A percentile compares a stretch with the other conserved stretches of the same genome.
Evolutionary conservation across 2,329 filamentous ascomycete genomes (phyloP).

Genomic region (Verticillium alfalfae): DNA sequence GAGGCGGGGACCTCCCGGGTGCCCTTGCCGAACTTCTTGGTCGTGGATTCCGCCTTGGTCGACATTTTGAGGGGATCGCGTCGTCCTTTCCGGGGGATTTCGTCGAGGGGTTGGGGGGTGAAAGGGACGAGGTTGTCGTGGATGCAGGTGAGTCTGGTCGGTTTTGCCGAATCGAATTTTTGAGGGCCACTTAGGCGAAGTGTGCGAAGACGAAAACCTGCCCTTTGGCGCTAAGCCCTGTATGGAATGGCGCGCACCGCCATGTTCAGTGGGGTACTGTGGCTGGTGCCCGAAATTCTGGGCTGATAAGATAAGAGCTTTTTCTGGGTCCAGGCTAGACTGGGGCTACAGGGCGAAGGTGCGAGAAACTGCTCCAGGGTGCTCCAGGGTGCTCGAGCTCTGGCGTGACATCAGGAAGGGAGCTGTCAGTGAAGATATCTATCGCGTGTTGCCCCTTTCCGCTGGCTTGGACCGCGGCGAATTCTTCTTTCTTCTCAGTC

Average conservation of each 20-base stretch:
- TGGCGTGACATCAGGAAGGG: slow-evolving; percentile 4
- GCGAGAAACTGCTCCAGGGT: slow-evolving; percentile 29
- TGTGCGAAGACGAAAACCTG: not conserved
- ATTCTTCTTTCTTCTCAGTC: not conserved
- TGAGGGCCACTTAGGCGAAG: slow-evolving; percentile 17
- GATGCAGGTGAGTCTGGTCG: not conserved
- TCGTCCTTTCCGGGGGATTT: slow-evolving; percentile 4
- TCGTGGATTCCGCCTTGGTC: slow-evolving; percentile 64
- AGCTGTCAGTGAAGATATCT: not conserved
- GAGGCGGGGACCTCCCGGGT: slow-evolving; percentile 83
- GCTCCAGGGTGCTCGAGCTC: slow-evolving; percentile 13
- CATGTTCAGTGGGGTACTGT: slow-evolving; percentile 21
- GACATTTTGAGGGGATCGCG: slow-evolving; percentile 51
- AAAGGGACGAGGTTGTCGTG: not conserved
- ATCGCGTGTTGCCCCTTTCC: not conserved
- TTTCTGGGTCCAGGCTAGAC: not conserved
- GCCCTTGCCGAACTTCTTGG: slow-evolving; percentile 97
- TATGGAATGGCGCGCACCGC: slow-evolving; percentile 1
- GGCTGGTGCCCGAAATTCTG: slow-evolving; percentile 7
- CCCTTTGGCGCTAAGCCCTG: not conserved
- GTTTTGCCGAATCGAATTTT: slow-evolving; percentile 25
- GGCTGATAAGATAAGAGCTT: slow-evolving; percentile 12
- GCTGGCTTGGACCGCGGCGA: not conserved
- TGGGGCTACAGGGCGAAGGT: slow-evolving; percentile 20
- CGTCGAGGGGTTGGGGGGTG: slow-evolving; percentile 8